Conservation (phyloP, 2,329 filamentous ascomycete species). For the Hypoxylon sp. region DNA sequence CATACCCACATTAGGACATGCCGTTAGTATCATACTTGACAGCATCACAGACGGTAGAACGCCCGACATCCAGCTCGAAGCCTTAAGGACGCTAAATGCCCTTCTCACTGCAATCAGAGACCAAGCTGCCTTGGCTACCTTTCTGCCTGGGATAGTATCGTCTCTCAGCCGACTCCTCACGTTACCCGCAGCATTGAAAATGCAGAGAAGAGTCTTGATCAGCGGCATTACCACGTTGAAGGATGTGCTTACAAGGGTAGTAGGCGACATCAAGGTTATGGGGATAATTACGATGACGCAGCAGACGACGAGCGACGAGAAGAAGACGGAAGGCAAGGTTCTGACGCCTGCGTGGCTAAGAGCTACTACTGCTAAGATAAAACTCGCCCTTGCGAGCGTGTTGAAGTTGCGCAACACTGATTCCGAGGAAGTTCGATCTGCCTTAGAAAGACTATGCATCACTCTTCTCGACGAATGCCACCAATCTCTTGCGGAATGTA, state of each 20-base stretch:
- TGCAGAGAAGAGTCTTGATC: slow-evolving; percentile 71
- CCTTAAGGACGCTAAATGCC: slow-evolving; percentile 71
- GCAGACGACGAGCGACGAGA: slow-evolving; percentile 43
- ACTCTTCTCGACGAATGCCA: slow-evolving; percentile 83
- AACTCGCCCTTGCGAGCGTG: slow-evolving; percentile 82
- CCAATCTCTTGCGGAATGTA: slow-evolving; percentile 75
- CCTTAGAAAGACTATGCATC: slow-evolving; percentile 78
- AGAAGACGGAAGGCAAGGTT: slow-evolving; percentile 53
- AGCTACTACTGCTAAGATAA: slow-evolving; percentile 83
- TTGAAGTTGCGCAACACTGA: slow-evolving; percentile 80
- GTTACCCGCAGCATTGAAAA: slow-evolving; percentile 69
- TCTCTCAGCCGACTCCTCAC: slow-evolving; percentile 80
- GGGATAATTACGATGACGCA: slow-evolving; percentile 59
- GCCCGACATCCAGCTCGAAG: slow-evolving; percentile 76
- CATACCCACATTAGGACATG: slow-evolving; percentile 84
- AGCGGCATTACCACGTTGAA: slow-evolving; percentile 70
- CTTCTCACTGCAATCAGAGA: slow-evolving; percentile 75
- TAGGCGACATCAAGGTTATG: slow-evolving; percentile 69
- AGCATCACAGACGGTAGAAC: slow-evolving; percentile 73
- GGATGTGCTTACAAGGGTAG: slow-evolving; percentile 63
- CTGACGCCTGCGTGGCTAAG: slow-evolving; percentile 75
- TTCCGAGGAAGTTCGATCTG: slow-evolving; percentile 73
- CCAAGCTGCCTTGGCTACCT: slow-evolving; percentile 80
- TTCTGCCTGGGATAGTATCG: slow-evolving; percentile 89
- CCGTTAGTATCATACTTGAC: slow-evolving; percentile 83